phyloP scores from a whole-genome alignment of 768 basidiomycete genomes.

The Russula griseocarnosa region DNA sequence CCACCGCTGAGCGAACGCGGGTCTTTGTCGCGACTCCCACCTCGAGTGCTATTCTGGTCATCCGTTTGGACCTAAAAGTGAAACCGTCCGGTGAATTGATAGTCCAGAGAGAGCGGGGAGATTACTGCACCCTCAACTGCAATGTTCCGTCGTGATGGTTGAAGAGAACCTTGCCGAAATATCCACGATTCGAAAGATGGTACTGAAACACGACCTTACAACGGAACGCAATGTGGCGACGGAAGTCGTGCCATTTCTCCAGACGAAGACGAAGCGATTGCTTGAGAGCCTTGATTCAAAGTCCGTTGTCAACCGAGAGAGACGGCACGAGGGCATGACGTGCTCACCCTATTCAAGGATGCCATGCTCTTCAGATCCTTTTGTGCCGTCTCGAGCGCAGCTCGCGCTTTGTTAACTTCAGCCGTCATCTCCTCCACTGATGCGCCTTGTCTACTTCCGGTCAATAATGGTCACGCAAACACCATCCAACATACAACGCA shows the following conservation, averaged over 20 bases:
- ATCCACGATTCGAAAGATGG: slow-evolving; percentile 81
- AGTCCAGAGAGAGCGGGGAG: not conserved
- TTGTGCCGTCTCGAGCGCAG: slow-evolving; percentile 55
- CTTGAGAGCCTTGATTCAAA: slow-evolving; percentile 52
- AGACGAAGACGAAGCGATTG: slow-evolving; percentile 62
- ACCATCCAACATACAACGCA: slow-evolving; percentile 33
- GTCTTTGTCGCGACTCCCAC: slow-evolving; percentile 63
- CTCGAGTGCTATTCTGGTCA: slow-evolving; percentile 63
- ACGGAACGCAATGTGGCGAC: slow-evolving; percentile 81
- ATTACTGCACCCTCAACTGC: slow-evolving; percentile 51
- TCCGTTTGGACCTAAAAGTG: slow-evolving; percentile 70
- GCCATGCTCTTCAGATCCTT: slow-evolving; percentile 61
- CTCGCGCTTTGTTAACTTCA: slow-evolving; percentile 63
- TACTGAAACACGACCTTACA: slow-evolving; percentile 79
- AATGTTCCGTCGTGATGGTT: slow-evolving; percentile 67
- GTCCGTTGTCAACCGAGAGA: not conserved
- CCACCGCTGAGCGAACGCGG: slow-evolving; percentile 86
- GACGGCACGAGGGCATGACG: not conserved
- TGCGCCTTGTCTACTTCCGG: slow-evolving; percentile 57
- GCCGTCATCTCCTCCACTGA: slow-evolving; percentile 72
- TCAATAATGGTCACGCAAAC: slow-evolving; percentile 17
- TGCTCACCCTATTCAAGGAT: slow-evolving; percentile 59
- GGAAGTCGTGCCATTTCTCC: slow-evolving; percentile 80
- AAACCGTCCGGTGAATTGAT: slow-evolving; percentile 5
- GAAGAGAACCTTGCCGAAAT: slow-evolving; percentile 85